A percentile compares a stretch with the other conserved stretches of the same genome.
These are phyloP conservation scores for Hysterium pulicare DNA, from an alignment of 2,329 filamentous ascomycete genomes.

Conservation along the genomic window DNA sequence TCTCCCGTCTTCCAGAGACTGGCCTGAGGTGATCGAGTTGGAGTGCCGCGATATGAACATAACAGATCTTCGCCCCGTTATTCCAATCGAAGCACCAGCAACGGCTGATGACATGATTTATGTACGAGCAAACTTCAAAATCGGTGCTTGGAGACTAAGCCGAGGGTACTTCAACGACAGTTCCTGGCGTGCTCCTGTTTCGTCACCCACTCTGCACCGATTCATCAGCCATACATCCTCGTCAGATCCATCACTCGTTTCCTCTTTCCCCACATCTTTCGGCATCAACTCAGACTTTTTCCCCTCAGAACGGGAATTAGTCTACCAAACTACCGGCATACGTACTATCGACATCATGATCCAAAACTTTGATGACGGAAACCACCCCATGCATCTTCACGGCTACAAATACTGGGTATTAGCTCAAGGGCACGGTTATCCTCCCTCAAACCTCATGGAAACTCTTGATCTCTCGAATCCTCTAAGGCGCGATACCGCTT, in stretches of 20 bases:
- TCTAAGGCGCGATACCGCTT: slow-evolving; percentile 66
- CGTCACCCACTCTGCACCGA: slow-evolving; percentile 50
- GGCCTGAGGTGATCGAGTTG: slow-evolving; percentile 48
- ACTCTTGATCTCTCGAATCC: slow-evolving; percentile 31
- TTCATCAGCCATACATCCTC: slow-evolving; percentile 45
- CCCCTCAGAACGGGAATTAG: slow-evolving; percentile 23
- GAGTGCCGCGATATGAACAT: slow-evolving; percentile 53
- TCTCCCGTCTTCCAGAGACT: slow-evolving; percentile 46
- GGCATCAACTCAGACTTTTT: slow-evolving; percentile 27
- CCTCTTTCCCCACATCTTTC: slow-evolving; percentile 8
- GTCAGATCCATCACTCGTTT: slow-evolving; percentile 23
- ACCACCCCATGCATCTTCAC: slow-evolving; percentile 52
- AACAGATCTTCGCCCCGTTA: slow-evolving; percentile 45
- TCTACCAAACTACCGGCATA: slow-evolving; percentile 35
- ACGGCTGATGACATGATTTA: slow-evolving; percentile 53
- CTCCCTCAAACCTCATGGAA: slow-evolving; percentile 23
- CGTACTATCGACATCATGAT: slow-evolving; percentile 35
- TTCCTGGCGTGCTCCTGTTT: slow-evolving; percentile 50
- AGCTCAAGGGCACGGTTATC: slow-evolving; percentile 26
- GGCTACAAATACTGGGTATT: slow-evolving; percentile 66
- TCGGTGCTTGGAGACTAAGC: slow-evolving; percentile 56
- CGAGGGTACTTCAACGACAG: slow-evolving; percentile 58
- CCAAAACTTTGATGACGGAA: slow-evolving; percentile 34
- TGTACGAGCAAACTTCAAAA: slow-evolving; percentile 58
- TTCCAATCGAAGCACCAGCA: slow-evolving; percentile 42